Base-by-base conservation (phyloP, 2,329 filamentous ascomycete genomes). In the Diplodia seriata region DNA sequence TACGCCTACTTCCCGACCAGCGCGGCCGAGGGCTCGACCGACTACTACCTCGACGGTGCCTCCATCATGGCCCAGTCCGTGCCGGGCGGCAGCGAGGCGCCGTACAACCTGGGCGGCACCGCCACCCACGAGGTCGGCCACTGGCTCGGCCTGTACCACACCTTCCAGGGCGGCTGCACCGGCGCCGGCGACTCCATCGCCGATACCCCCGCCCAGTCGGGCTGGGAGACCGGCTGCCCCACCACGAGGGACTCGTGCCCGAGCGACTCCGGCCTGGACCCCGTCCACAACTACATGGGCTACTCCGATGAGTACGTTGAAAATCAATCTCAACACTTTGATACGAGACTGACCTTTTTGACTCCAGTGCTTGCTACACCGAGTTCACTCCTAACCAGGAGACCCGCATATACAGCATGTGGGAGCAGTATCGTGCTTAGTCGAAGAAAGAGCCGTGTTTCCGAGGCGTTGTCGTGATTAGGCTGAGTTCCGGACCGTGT, bases 171-270 rank as follows among this genome's bases (percentile, higher is more conserved):
- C 20, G 76, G 82, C 69, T 84, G 81, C 78, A 73, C 73, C 3
- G 81, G 81, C 31, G 75, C 78, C 1, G 82, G 82, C 18, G 82
- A 83, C 70, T 78, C 76, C 64, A 81, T 84, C 67, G 74, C 73
- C 33, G 82, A 83, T 69, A 84, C 82, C 15, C 78, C 81, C 0
- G 70, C 72, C 68, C 76, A 84, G 75, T 74, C 68, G 51, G 74
- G 73, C 55, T 78, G 76, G 20, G 88, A 85, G 20, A 81, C 83
- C 70, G 85, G 85, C 1, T 88, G 86, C 74, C 86, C 85, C 1
- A 72, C 70, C 1, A 36, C 36, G 14, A 38, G 38, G 2, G 75
- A 84, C 71, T 85, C 79, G n/a, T 88, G 85, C 72, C 83, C 83
- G 0, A 73, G 72, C n/a, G 75, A 76, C 31, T 74, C 71, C 18